Evolutionary conservation across 768 basidiomycete species (phyloP).

Genomic region (Coprinopsis strossmayeri): DNA sequence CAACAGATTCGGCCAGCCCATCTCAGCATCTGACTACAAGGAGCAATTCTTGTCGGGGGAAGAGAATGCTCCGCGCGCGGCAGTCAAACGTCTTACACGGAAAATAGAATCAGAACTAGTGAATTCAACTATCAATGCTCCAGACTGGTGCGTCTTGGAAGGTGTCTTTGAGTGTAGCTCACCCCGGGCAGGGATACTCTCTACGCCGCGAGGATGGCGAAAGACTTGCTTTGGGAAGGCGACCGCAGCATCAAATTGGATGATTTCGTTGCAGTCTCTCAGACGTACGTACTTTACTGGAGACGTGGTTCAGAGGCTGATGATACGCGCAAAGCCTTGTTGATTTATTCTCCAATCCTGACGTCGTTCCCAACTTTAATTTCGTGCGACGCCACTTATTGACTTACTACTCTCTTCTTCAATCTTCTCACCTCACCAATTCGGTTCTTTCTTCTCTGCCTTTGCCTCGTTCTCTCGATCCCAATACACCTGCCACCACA

Average conservation of each 20-base stretch:
- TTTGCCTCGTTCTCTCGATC: conserved; percentile 79
- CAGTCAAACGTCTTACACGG: conserved; percentile 83
- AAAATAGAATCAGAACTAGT: conserved; percentile 65
- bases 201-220: conserved; percentile 86
- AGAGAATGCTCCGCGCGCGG: conserved; percentile 65
- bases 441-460: conserved; percentile 79
- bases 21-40: conserved; percentile 66
- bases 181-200: conserved; percentile 71
- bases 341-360: conserved; percentile 75
- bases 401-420: conserved; percentile 83
- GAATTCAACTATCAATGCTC: conserved; percentile 81
- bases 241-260: conserved; percentile 71
- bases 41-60: conserved; percentile 67
- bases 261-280: conserved; percentile 79
- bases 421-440: conserved; percentile 79
- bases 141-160: conserved; percentile 73
- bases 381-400: conserved; percentile 65
- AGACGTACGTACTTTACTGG: conserved; percentile 74
- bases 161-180: not conserved
- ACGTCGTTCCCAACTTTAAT: conserved; percentile 52
- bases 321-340: conserved; percentile 80
- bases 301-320: no score
- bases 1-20: conserved; percentile 74
- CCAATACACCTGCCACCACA: conserved; percentile 61
- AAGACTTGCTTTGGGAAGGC: conserved; percentile 88